Evolutionary conservation across 2,329 filamentous ascomycete species (phyloP).

Genomic region (Seiridium unicorne): DNA sequence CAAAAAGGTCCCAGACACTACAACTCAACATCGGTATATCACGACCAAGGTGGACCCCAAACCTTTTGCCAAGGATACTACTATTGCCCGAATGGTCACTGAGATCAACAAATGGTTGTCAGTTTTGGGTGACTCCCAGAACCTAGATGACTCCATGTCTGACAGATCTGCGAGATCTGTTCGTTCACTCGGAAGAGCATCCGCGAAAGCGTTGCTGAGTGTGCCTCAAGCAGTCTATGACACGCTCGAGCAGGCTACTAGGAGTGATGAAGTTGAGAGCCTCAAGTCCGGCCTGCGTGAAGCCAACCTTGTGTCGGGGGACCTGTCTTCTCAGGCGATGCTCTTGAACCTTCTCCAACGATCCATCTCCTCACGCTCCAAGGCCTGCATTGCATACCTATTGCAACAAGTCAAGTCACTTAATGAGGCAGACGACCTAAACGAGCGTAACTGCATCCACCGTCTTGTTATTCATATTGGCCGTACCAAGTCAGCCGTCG

Average conservation of each 20-base stretch:
- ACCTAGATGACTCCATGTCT: slow-evolving; percentile 72
- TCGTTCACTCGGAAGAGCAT: slow-evolving; percentile 72
- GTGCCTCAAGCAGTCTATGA: slow-evolving; percentile 69
- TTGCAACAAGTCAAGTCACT: slow-evolving; percentile 68
- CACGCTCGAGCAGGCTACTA: slow-evolving; percentile 68
- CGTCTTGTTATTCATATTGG: slow-evolving; percentile 90
- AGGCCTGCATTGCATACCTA: slow-evolving; percentile 68
- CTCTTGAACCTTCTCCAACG: slow-evolving; percentile 79
- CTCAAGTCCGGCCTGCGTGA: slow-evolving; percentile 59
- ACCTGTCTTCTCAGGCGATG: slow-evolving; percentile 61
- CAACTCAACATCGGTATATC: slow-evolving; percentile 82
- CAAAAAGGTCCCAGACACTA: slow-evolving; percentile 79
- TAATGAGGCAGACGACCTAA: slow-evolving; percentile 88
- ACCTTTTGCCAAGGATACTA: slow-evolving; percentile 76
- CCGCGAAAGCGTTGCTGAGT: slow-evolving; percentile 72
- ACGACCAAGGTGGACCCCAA: slow-evolving; percentile 86
- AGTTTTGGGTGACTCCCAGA: slow-evolving; percentile 73
- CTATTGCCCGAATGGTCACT: slow-evolving; percentile 44
- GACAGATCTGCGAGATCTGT: slow-evolving; percentile 68
- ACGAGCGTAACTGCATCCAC: slow-evolving; percentile 90
- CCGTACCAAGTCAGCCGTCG: slow-evolving; percentile 57
- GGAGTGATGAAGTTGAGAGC: slow-evolving; percentile 60
- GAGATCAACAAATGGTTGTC: slow-evolving; percentile 92
- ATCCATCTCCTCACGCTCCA: slow-evolving; percentile 69
- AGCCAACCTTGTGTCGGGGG: slow-evolving; percentile 50